Evolutionary conservation across 306 rosid genomes (phyloP).

Genomic region (Myrica gale): DNA sequence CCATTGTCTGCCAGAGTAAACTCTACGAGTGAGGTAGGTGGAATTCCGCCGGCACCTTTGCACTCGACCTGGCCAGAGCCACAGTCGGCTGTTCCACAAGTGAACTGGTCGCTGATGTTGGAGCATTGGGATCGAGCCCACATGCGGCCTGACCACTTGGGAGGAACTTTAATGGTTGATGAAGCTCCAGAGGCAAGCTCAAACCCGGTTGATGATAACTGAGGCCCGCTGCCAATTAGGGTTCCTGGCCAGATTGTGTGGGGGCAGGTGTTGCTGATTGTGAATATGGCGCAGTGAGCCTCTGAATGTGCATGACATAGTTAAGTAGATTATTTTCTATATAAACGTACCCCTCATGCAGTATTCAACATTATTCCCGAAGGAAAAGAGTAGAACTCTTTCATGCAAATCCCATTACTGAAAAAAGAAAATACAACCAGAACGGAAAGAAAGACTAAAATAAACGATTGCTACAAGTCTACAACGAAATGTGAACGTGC

Average conservation of each 20-base stretch:
- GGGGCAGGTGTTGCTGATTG: slow-evolving; percentile 45
- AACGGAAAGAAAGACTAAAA: no score
- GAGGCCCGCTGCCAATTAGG: slow-evolving; percentile 43
- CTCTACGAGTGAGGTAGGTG: slow-evolving; percentile 48
- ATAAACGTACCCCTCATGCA: no score
- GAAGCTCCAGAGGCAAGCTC: slow-evolving; percentile 32
- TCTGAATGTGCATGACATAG: slow-evolving; percentile 23
- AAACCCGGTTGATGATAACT: slow-evolving; percentile 53
- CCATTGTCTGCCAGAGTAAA: slow-evolving; percentile 34
- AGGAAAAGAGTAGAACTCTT: no score
- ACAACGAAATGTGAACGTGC: no score
- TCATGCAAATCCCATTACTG: no score
- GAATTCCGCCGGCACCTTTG: slow-evolving; percentile 55
- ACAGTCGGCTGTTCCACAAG: slow-evolving; percentile 60
- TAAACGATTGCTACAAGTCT: no score
- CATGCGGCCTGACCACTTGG: slow-evolving; percentile 61
- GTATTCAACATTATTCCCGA: no score
- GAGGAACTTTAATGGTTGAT: slow-evolving; percentile 22
- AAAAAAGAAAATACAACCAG: no score
- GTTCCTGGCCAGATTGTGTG: slow-evolving; percentile 64
- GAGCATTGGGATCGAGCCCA: slow-evolving; percentile 60
- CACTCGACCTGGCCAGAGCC: slow-evolving; percentile 50
- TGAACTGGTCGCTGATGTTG: slow-evolving; percentile 34
- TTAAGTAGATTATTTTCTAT: neutral
- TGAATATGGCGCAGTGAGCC: slow-evolving; percentile 39